Percentiles rank a stretch among this genome's conserved stretches.
These are phyloP conservation scores for Backusella morwellensis DNA, from an alignment of 192 early-diverging fungal genomes.

Conservation along the genomic window DNA sequence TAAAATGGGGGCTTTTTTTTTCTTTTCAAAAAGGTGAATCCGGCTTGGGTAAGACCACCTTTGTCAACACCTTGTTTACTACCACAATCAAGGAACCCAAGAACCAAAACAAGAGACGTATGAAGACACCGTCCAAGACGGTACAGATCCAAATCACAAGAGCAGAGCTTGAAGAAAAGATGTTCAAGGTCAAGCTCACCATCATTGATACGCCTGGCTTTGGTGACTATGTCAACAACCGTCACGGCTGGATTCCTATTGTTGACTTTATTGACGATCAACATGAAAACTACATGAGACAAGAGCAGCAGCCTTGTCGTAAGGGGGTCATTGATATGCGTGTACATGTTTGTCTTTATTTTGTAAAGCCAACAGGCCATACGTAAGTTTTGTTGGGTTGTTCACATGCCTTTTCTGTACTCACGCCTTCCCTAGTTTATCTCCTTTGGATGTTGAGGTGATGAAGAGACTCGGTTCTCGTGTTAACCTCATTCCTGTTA, in stretches of 20 bases:
- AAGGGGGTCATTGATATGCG: constrained; percentile 91
- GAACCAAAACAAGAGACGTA: constrained; percentile 56
- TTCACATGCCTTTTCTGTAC: background rate
- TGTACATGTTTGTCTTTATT: constrained; percentile 94
- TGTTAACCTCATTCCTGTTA: constrained; percentile 93
- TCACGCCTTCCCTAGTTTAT: constrained; percentile 42
- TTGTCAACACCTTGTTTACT: constrained; percentile 97
- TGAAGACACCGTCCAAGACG: constrained; percentile 87
- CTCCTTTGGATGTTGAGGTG: constrained; percentile 88
- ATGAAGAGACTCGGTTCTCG: constrained; percentile 92
- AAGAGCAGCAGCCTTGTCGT: constrained; percentile 87
- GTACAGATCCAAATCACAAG: constrained; percentile 98
- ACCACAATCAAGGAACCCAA: constrained; percentile 52
- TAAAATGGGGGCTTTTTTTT: background rate
- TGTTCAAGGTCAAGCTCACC: constrained; percentile 88
- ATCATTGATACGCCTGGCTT: constrained; percentile 98
- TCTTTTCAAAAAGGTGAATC: constrained; percentile 65
- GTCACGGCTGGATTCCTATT: constrained; percentile 95
- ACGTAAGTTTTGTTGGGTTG: constrained; percentile 45
- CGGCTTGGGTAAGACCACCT: constrained; percentile 95
- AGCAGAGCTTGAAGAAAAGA: constrained; percentile 97
- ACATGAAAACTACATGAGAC: constrained; percentile 87
- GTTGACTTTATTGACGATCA: constrained; percentile 93
- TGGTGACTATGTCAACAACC: constrained; percentile 98
- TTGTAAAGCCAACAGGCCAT: constrained; percentile 97